Evolutionary conservation across 192 early-diverging fungal species (phyloP).

Genomic region (Podila clonocystis): DNA sequence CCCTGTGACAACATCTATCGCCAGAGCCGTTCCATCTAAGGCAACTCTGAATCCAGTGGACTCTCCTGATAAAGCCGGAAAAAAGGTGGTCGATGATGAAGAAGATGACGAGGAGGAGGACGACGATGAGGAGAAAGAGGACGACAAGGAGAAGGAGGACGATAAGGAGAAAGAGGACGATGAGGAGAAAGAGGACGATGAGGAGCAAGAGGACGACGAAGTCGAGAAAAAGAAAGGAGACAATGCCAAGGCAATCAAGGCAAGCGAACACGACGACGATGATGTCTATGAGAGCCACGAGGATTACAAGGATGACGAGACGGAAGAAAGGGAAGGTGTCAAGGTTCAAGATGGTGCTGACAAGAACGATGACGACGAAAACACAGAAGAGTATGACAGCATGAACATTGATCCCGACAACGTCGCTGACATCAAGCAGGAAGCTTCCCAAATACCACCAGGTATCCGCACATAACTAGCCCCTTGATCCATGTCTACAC

Average conservation of each 20-base stretch:
- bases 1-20: too few relatives aligned
- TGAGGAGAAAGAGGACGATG: not conserved
- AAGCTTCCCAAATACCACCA: too few relatives aligned
- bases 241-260: not conserved
- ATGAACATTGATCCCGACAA: too few relatives aligned
- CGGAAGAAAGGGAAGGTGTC: too few relatives aligned
- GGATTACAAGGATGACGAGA: not conserved
- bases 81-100: conserved; percentile 1
- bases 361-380: not conserved
- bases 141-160: conserved; percentile 3
- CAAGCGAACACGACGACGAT: not conserved
- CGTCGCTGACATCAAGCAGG: too few relatives aligned
- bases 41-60: not conserved
- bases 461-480: too few relatives aligned
- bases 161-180: conserved; percentile 1
- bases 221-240: not conserved
- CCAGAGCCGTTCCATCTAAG: too few relatives aligned
- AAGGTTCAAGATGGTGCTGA: not conserved
- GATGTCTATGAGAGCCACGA: not conserved
- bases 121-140: not conserved
- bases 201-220: conserved; percentile 1
- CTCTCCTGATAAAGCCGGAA: not conserved
- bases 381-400: not conserved
- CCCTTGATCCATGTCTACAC: too few relatives aligned
- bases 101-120: conserved; percentile 6